Conservation (phyloP, 2,329 filamentous ascomycete species). For the Fusarium subtropicale region DNA sequence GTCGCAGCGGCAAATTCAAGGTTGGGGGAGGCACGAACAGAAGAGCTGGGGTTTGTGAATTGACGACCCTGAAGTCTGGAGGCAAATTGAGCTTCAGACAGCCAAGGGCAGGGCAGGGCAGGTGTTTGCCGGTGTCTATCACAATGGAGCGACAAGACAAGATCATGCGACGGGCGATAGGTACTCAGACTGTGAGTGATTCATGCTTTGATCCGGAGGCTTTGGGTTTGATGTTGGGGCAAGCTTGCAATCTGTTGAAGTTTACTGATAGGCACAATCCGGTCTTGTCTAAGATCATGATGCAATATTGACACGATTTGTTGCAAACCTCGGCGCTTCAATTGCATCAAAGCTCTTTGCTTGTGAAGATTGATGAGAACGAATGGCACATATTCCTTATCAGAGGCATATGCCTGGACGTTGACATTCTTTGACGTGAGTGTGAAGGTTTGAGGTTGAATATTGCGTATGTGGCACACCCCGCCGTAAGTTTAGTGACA, state of each 20-base stretch:
- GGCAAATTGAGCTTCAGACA: constrained; percentile 13
- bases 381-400: constrained; percentile 20
- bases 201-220: background rate
- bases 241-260: constrained; percentile 34
- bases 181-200: background rate
- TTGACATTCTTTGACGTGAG: constrained; percentile 2
- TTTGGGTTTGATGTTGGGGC: constrained; percentile 38
- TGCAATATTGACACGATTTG: background rate
- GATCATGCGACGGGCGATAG: background rate
- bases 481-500: constrained; percentile 35
- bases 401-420: background rate
- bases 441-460: constrained; percentile 32
- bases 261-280: constrained; percentile 24
- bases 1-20: constrained; percentile 32
- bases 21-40: constrained; percentile 26
- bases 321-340: constrained; percentile 25
- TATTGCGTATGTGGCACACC: constrained; percentile 33
- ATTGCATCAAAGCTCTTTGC: constrained; percentile 9
- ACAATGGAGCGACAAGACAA: background rate
- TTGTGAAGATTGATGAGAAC: constrained; percentile 42
- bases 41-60: constrained; percentile 29
- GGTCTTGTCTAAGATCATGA: constrained; percentile 3
- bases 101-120: background rate
- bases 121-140: constrained; percentile 10
- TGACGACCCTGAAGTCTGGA: constrained; percentile 9